Base-by-base conservation (phyloP, 129 eudicot species). In the Tanacetum coccineum region DNA sequence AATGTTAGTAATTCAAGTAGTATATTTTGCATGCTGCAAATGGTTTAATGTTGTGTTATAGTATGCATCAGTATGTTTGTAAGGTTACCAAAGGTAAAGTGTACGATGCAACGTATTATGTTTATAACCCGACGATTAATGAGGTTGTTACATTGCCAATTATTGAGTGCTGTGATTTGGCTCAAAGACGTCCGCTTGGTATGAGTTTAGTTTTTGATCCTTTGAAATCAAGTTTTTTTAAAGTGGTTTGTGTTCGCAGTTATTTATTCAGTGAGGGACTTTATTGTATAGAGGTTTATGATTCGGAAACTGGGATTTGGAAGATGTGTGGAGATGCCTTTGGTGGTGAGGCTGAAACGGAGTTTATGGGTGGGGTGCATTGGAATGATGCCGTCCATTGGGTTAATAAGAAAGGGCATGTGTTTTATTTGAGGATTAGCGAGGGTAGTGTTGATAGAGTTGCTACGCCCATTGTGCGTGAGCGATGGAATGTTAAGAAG, bases 131-230 rank as follows among this genome's bases (percentile, higher is more conserved):
- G 1, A 78, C 80, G 0, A 81, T 82, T 10, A 76, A 76, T 19
- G 74, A 71, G 59, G 79, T 70, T 48, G 55, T 48, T 22, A 52
- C 52, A 12, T 66, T 78, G 59, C 77, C 81, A 8, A 42, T 47
- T 26, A 78, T 70, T 8, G 57, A 21, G 21, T 62, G 67, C 0
- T 62, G 48, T 10, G 74, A 42, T 25, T 50, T 62, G 76, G 8
- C 55, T 51, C 50, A 49, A 53, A 70, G 42, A 36, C 42, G 68
- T 20, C 68, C 80, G 5, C 21, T 54, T 63, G 82, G 81, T n/a
- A 26, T 83, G 57, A 73, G 67, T 8, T 70, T 87, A 14, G 83
- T 74, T 48, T 87, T 84, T 62, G 90, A 87, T 66, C 90, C 79
- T 3, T 3, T 62, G 20, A 81, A 62, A 46, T 66, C 74, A 39